Percentiles rank a stretch among this genome's conserved stretches.
Evolutionary conservation across 257 asterid genomes (phyloP).

Genomic region (Thymus quinquecostatus): DNA sequence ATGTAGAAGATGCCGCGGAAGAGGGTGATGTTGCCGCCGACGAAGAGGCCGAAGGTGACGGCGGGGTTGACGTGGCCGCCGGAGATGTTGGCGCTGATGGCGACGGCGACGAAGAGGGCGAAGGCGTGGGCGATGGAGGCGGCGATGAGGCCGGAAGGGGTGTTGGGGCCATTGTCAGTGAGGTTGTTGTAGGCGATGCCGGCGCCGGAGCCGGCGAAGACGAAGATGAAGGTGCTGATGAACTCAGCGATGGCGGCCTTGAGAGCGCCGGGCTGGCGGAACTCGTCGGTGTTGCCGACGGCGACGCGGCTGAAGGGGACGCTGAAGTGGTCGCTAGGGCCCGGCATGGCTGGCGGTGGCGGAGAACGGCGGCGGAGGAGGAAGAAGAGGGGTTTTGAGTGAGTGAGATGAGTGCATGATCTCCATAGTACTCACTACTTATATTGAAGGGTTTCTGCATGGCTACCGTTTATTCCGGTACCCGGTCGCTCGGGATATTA

Average conservation of each 20-base stretch:
- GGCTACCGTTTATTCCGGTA: conserved; percentile 36
- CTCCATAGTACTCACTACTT: conserved; percentile 16
- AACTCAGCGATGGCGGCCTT: conserved; percentile 68
- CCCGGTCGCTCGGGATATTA: conserved; percentile 24
- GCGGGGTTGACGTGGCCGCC: conserved; percentile 80
- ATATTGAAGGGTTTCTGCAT: conserved; percentile 29
- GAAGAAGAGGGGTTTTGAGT: background rate
- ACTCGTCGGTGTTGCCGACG: conserved; percentile 50
- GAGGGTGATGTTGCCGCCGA: conserved; percentile 62
- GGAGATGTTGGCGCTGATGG: conserved; percentile 61
- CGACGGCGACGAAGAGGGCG: conserved; percentile 58
- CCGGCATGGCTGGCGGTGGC: conserved; percentile 48
- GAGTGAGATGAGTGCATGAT: conserved; percentile 32
- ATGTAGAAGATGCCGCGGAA: conserved; percentile 57
- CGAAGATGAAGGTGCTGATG: conserved; percentile 59
- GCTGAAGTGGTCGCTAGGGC: conserved; percentile 42
- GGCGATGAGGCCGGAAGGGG: conserved; percentile 50
- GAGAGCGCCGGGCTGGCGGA: conserved; percentile 51
- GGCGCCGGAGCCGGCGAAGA: conserved; percentile 67
- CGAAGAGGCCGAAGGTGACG: conserved; percentile 57
- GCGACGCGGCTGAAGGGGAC: conserved; percentile 49
- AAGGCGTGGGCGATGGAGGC: conserved; percentile 62
- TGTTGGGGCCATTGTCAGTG: conserved; percentile 29
- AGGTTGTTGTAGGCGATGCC: conserved; percentile 58
- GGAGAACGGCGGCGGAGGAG: background rate